phyloP scores from a whole-genome alignment of 192 early-diverging fungal genomes.

The Funneliformis geosporum region DNA sequence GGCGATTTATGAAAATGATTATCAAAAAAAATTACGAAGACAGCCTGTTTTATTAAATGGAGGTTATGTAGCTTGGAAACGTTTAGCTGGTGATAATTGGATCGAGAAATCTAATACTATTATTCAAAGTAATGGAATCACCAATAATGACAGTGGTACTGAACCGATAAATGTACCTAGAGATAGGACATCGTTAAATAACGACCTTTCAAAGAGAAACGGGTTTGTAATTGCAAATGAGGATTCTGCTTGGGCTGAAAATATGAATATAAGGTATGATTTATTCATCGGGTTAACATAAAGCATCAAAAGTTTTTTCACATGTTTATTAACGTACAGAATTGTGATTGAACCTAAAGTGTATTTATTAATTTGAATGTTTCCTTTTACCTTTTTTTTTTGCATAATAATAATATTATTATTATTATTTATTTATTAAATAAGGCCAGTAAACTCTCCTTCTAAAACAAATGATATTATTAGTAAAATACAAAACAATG shows the following conservation, averaged over 20 bases:
- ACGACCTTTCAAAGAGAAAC: conserved; percentile 34
- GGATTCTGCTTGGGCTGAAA: not conserved
- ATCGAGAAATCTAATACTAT: conserved; percentile 39
- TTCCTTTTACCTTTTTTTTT: not conserved
- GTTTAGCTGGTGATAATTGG: conserved; percentile 50
- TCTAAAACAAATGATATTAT: not conserved
- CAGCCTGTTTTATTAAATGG: conserved; percentile 74
- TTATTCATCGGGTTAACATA: not conserved
- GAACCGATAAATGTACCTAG: conserved; percentile 10
- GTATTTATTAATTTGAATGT: not conserved
- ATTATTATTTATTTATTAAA: not conserved
- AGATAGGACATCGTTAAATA: conserved; percentile 7
- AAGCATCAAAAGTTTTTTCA: too few species aligned
- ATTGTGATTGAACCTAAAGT: not conserved
- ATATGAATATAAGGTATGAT: not conserved
- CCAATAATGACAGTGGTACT: too few species aligned
- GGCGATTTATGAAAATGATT: conserved; percentile 67
- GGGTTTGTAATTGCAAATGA: conserved; percentile 25
- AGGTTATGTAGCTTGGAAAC: conserved; percentile 79
- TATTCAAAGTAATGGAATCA: conserved; percentile 48
- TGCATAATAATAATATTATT: too few species aligned
- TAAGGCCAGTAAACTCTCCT: not conserved
- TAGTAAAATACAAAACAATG: not conserved
- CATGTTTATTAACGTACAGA: not conserved
- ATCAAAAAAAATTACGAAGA: conserved; percentile 49